Evolutionary conservation across 352 stramenopile species (phyloP), one percentile per base, ranked within the genome.

Genomic region (Phytophthora europaea): DNA sequence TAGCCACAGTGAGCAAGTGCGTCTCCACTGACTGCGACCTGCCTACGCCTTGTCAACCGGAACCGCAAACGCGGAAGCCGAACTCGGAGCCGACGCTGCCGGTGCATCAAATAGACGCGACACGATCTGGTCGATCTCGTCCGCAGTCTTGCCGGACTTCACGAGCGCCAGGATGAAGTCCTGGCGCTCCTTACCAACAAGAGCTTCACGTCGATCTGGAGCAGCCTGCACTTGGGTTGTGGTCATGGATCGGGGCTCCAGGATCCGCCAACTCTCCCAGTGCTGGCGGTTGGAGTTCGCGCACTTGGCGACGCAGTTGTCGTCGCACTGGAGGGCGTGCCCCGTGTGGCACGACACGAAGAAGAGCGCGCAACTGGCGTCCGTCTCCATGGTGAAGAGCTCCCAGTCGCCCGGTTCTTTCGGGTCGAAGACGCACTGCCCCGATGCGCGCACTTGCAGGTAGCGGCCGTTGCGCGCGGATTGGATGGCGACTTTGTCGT

Each of bases 401-500:
- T 81, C 72, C 67, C 67, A 80, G n/a, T 72, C 48, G 15, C 75
- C 55, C 67, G 60, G 34, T 16, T 72, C 23, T 43, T 73, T 81
- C 6, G 50, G 45, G 45, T 80, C 75, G 38, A 84, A 82, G 4
- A 77, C 36, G 28, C 78, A 84, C 15, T 73, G 48, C 0, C 74
- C 74, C 53, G 22, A 31, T 20, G 70, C 18, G n/a, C 57, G 52
- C 48, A 81, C 75, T 62, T 73, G 75, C 6, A 81, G 54, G 31
- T 70, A 81, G 12, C 61, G 75, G 4, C 43, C 58, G 55, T 75
- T 84, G 53, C 55, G 61, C n/a, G 4, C 50, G 28, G 53, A 68
- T 60, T 82, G 67, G 43, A 84, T 80, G 5, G 75, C 75, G 9
- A 84, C 34, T 61, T 81, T 82, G 33, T 76, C 73, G 48, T 79